phyloP scores from a whole-genome alignment of 2,329 filamentous ascomycete species.

The Nigrospora osmanthi region DNA sequence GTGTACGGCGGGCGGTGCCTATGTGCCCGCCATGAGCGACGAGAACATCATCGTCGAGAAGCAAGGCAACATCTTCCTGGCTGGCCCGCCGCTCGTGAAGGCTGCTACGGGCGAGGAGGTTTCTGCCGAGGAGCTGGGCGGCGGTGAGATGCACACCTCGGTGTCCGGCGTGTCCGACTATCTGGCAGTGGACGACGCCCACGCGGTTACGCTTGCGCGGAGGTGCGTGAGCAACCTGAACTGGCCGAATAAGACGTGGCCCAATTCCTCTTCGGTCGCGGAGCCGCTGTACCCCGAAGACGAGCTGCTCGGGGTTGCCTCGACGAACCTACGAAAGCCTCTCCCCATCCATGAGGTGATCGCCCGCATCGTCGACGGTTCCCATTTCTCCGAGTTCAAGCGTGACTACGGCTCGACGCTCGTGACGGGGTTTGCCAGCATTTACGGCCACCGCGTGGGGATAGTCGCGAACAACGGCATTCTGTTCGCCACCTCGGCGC shows the following conservation, averaged over 20 bases:
- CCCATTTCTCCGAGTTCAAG: constrained; percentile 90
- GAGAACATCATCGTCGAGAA: constrained; percentile 94
- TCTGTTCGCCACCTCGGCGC: constrained; percentile 77
- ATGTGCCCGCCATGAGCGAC: constrained; percentile 95
- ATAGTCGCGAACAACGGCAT: constrained; percentile 97
- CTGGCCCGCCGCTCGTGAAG: constrained; percentile 89
- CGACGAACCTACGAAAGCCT: constrained; percentile 79
- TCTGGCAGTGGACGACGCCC: constrained; percentile 86
- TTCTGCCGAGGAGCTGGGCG: constrained; percentile 82
- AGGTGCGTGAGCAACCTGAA: constrained; percentile 84
- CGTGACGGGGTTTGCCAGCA: constrained; percentile 83
- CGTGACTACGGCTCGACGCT: constrained; percentile 81
- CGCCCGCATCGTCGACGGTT: constrained; percentile 85
- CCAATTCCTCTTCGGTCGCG: constrained; percentile 40
- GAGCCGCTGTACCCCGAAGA: constrained; percentile 74
- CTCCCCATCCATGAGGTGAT: constrained; percentile 87
- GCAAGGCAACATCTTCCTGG: constrained; percentile 96
- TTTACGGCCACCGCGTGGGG: constrained; percentile 84
- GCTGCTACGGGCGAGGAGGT: constrained; percentile 92
- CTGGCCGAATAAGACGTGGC: constrained; percentile 53
- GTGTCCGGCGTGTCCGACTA: constrained; percentile 94
- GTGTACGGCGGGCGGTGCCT: constrained; percentile 91
- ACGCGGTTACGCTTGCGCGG: constrained; percentile 79
- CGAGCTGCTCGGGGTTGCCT: constrained; percentile 83
- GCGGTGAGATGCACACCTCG: constrained; percentile 81